A percentile compares a stretch with the other conserved stretches of the same genome.
Conservation (phyloP, 306 rosid species). For the Alnus rubra region DNA sequence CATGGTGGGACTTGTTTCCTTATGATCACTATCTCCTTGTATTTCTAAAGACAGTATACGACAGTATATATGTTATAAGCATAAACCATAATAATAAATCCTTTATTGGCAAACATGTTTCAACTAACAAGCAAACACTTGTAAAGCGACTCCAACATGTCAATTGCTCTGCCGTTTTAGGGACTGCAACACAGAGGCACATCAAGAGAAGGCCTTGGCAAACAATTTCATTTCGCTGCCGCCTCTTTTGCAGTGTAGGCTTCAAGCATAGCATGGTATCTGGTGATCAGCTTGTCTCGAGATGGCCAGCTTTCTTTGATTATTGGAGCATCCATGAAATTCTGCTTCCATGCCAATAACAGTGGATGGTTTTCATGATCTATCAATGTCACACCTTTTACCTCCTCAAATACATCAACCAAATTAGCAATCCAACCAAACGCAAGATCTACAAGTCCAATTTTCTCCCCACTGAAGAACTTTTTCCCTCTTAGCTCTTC, state of each 20-base stretch:
- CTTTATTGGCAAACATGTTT: no score
- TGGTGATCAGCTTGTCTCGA: constrained; percentile 29
- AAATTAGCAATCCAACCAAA: constrained; percentile 31
- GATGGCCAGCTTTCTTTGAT: constrained; percentile 37
- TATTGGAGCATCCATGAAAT: constrained; percentile 28
- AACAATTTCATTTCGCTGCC: neutral
- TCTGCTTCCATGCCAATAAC: constrained; percentile 22
- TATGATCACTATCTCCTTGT: no score
- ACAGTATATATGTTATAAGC: no score
- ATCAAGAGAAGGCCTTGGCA: neutral
- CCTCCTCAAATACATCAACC: constrained; percentile 7
- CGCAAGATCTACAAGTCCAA: constrained; percentile 32
- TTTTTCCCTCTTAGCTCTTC: constrained; percentile 29
- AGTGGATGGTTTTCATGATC: constrained; percentile 20
- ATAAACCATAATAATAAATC: no score
- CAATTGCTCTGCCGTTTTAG: no score
- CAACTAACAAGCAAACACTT: no score
- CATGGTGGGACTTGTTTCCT: no score
- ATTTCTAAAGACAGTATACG: no score
- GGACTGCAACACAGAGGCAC: neutral
- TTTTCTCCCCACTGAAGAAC: constrained; percentile 24
- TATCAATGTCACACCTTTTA: constrained; percentile 7
- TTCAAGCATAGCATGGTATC: constrained; percentile 4
- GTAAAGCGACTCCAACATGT: no score
- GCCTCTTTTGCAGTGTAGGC: neutral